phyloP scores from a whole-genome alignment of 2,329 filamentous ascomycete genomes.

The Acrodontium crateriforme region DNA sequence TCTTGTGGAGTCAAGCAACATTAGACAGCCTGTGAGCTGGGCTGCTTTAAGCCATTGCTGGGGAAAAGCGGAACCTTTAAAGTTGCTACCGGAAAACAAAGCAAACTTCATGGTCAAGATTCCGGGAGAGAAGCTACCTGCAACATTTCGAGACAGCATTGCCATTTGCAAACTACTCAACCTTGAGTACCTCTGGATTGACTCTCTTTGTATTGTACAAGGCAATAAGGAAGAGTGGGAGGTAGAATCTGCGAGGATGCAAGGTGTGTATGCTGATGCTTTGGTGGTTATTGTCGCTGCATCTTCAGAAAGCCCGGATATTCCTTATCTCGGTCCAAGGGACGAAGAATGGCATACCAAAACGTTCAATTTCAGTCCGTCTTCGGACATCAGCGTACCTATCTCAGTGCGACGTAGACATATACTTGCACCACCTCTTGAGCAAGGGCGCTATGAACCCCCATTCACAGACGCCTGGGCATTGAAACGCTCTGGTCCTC shows the following conservation, averaged over 20 bases:
- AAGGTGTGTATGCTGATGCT: not conserved
- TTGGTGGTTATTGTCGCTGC: not conserved
- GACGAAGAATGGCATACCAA: not conserved
- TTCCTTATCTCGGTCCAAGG: not conserved
- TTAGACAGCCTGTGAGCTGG: too few species aligned
- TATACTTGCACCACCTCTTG: slow-evolving; percentile 2
- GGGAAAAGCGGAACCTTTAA: not conserved
- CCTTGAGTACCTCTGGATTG: not conserved
- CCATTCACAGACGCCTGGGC: slow-evolving; percentile 3
- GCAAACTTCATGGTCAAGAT: not conserved
- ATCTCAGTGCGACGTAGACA: slow-evolving; percentile 1
- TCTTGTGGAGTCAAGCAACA: too few species aligned
- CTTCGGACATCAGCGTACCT: not conserved
- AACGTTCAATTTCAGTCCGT: not conserved
- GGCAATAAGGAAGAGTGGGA: slow-evolving; percentile 1
- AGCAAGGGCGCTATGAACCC: slow-evolving; percentile 5
- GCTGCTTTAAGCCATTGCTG: not conserved
- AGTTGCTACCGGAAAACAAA: not conserved
- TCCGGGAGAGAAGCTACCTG: not conserved
- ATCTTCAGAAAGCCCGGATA: not conserved
- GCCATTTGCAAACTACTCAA: not conserved
- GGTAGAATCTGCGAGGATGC: slow-evolving; percentile 1
- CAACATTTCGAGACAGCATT: not conserved
- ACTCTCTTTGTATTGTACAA: slow-evolving; percentile 1
- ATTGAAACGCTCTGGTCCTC: slow-evolving; percentile 1